A percentile compares a stretch with the other conserved stretches of the same genome.
Evolutionary conservation across 148 eudicot genomes (phyloP).

Genomic region (Vaccinium macrocarpon): DNA sequence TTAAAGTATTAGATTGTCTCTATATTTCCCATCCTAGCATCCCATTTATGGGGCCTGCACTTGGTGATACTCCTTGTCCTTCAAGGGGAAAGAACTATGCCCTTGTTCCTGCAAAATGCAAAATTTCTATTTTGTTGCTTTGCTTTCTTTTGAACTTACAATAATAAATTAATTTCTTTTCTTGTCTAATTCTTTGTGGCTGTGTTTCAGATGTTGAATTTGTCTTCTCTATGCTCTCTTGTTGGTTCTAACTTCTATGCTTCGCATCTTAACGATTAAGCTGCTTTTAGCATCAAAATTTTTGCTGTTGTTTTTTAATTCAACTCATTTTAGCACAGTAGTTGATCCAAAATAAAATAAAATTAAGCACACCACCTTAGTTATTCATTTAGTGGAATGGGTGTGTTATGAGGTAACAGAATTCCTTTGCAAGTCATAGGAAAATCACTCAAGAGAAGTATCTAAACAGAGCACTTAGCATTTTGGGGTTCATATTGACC

Average conservation of each 20-base stretch:
- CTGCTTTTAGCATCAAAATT: background rate
- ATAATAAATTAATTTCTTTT: background rate
- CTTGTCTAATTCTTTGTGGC: background rate
- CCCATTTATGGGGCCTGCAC: background rate
- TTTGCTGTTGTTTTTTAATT: background rate
- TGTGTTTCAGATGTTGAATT: background rate
- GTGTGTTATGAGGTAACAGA: background rate
- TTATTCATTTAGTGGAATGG: background rate
- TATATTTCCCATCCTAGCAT: background rate
- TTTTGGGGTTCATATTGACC: background rate
- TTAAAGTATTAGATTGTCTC: background rate
- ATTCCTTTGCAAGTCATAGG: background rate
- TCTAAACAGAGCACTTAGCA: constrained; percentile 2
- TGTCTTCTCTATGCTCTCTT: background rate
- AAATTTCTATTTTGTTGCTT: background rate
- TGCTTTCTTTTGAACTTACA: background rate
- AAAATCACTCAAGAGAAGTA: background rate
- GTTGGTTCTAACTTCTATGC: background rate
- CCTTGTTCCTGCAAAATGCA: background rate
- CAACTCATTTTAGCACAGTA: background rate
- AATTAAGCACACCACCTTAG: background rate
- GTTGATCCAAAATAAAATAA: no score
- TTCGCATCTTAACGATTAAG: background rate
- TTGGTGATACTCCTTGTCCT: background rate
- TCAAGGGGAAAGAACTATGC: background rate